Evolutionary conservation across 345 rosid genomes (phyloP), one percentile per base, ranked within the genome.

Genomic region (Hypericum androsaemum): DNA sequence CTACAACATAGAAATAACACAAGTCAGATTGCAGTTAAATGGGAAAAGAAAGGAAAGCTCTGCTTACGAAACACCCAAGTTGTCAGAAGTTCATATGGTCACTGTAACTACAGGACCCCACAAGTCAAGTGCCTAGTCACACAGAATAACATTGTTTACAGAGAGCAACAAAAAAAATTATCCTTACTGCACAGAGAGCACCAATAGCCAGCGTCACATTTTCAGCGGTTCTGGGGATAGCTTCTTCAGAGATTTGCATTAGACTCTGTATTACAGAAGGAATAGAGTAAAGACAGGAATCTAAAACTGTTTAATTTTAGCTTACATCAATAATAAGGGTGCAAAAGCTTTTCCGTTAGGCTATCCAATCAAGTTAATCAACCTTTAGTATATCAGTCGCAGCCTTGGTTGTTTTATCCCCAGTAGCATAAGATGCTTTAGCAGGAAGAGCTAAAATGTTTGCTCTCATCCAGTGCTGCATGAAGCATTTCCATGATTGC

Each of bases 401-500:
- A 63, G 94, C 84, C 76, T 84, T 84, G 56, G 77, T 74, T 57
- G 78, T 71, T 65, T 69, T 80, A 68, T 84, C 94, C 15, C 67
- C 67, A 37, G 60, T 70, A 57, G 59, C 14, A 14, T 76, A 59
- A 11, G 72, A 54, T 41, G 47, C 67, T 68, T 73, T 84, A 41
- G 72, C 72, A 60, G 71, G 80, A 68, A 66, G 54, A 57, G 69
- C 71, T 66, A 72, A 56, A 28, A 76, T 58, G 65, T 53, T 74
- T 52, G 80, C 88, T 56, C 71, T 84, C 63, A 86, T 68, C 98
- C 98, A 89, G 42, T 83, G 86, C 39, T 57, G 65, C 82, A 86
- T 74, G 75, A 89, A 89, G 59, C 83, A 69, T 78, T 77, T 86
- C 86, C 95, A 82, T 17, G 98, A 89, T 76, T 89, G 90, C 69